These are phyloP conservation scores for Porodaedalea pini DNA, from an alignment of 1,284 basidiomycete genomes.

Conservation along the genomic window DNA sequence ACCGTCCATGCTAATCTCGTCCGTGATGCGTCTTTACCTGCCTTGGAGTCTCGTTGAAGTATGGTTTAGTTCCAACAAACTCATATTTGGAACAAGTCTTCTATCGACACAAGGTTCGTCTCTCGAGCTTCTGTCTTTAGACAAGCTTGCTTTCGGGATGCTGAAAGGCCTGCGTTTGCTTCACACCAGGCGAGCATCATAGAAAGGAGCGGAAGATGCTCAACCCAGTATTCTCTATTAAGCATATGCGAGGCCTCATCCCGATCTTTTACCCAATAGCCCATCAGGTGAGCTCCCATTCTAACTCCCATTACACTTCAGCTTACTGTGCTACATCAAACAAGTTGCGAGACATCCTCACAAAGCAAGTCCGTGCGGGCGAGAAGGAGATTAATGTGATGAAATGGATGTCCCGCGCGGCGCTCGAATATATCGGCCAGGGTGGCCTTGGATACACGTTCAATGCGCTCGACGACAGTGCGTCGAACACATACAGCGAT, in stretches of 20 bases:
- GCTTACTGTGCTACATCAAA: slow-evolving; percentile 13
- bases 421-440: slow-evolving; percentile 34
- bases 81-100: slow-evolving; percentile 6
- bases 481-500: slow-evolving; percentile 29
- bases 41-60: not conserved
- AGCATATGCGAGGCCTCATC: slow-evolving; percentile 29
- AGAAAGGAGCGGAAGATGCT: slow-evolving; percentile 30
- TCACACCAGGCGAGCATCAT: slow-evolving; percentile 30
- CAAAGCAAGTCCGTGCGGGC: slow-evolving; percentile 17
- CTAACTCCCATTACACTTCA: slow-evolving; percentile 13
- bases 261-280: slow-evolving; percentile 30
- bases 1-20: slow-evolving; percentile 24
- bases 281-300: slow-evolving; percentile 26
- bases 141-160: not conserved
- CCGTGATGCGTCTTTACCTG: not conserved
- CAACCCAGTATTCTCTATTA: slow-evolving; percentile 31
- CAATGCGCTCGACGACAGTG: slow-evolving; percentile 27
- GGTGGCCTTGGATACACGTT: slow-evolving; percentile 27
- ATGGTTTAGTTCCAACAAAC: slow-evolving; percentile 15
- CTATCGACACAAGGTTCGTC: slow-evolving; percentile 14
- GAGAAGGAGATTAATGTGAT: slow-evolving; percentile 38
- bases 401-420: slow-evolving; percentile 38
- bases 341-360: slow-evolving; percentile 29
- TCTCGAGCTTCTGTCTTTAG: not conserved
- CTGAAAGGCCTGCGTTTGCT: not conserved